Evolutionary conservation across 1,139 yeast species (phyloP).

Genomic region (Casaregolazyma lundiana): DNA sequence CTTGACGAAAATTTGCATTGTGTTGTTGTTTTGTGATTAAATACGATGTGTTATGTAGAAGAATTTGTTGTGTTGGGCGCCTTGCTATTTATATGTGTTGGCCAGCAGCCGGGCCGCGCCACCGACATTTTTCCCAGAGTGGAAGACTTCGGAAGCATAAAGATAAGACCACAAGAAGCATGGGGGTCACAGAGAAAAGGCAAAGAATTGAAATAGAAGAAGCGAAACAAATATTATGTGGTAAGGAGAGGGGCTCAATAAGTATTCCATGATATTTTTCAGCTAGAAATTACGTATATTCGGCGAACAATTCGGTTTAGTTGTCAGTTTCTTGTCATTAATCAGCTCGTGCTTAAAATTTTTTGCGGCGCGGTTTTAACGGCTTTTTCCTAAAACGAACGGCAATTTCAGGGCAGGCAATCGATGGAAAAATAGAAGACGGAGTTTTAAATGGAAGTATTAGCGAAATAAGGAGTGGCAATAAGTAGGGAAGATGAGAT

Average conservation of each 20-base stretch:
- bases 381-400: neutral
- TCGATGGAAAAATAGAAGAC: neutral
- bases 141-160: neutral
- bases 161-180: too few relatives aligned
- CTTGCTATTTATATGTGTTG: neutral
- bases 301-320: too few relatives aligned
- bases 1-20: slow-evolving; percentile 73
- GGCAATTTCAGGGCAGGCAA: neutral
- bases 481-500: too few relatives aligned
- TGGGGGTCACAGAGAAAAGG: neutral
- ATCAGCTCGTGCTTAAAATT: too few relatives aligned
- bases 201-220: neutral
- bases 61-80: neutral
- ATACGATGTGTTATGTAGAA: neutral
- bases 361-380: neutral
- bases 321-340: too few relatives aligned
- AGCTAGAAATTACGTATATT: neutral
- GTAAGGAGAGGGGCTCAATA: too few relatives aligned
- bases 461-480: neutral
- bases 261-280: neutral
- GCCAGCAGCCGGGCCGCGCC: slow-evolving; percentile 1
- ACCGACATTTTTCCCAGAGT: neutral
- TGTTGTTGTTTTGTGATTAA: neutral
- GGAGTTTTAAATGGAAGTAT: neutral
- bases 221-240: neutral